Base-by-base conservation (phyloP, 768 basidiomycete genomes). In the Fomitopsis pulvina region DNA sequence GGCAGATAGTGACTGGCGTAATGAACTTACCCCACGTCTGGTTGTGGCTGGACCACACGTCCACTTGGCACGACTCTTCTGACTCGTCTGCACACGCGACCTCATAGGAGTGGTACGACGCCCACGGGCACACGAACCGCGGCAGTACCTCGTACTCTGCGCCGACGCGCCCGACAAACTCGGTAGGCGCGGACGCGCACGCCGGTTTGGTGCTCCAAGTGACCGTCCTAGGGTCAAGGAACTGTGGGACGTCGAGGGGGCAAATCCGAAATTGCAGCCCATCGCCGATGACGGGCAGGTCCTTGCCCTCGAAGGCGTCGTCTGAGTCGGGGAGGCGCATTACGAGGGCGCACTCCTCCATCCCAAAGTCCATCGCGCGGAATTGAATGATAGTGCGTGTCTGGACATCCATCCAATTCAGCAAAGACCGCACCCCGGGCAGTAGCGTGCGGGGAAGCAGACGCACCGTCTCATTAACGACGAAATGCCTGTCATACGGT, bases 41-140 rank as follows among this genome's bases (percentile, higher is more conserved):
- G 47, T 57, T 57, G 51, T 62, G 61, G 38, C 52, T 60, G 18
- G 59, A 54, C 59, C 61, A 57, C n/a, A 60, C 56, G 43, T 62
- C 61, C 6, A 62, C 43, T 30, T 55, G 22, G 37, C 61, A 62
- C 25, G 50, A 45, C 12, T 50, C n/a, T n/a, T n/a, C n/a, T n/a
- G n/a, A 47, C 21, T 45, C 51, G 20, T 41, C 12, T 6, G 48
- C 47, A 37, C 60, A 60, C 16, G 50, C 53, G 39, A 60, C 24
- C 50, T 58, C 53, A 45, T 52, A 60, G 21, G 57, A 55, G 24
- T 58, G 53, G 21, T 56, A 50, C 14, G 52, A 38, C 20, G 51
- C 52, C 57, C 57, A 58, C 25, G 45, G 18, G 45, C 61, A 62
- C 18, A 55, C 57, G 56, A 62, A 62, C 8, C 22, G 30, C 5